Base-by-base conservation (phyloP, 2,329 filamentous ascomycete genomes). In the Dichotomopilus funicola region DNA sequence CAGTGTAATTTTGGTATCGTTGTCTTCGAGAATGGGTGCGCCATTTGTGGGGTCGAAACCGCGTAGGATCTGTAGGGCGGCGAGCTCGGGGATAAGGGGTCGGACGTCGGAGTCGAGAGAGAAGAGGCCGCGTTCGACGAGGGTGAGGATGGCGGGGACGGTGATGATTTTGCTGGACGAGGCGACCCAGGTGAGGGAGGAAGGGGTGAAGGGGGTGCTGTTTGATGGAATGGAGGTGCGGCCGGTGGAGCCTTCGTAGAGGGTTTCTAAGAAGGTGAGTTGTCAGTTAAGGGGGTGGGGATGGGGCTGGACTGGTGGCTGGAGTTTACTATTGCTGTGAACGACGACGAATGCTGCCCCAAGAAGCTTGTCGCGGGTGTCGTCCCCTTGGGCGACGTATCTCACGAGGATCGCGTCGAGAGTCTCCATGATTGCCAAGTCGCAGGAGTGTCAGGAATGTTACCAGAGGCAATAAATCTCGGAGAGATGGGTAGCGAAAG, bases 81-180 rank as follows among this genome's bases (percentile, higher is more conserved):
- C 65, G 5, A 76, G 66, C 55, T 71, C 69, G 1, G 71, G 71
- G 0, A 74, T 56, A 0, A 68, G 43, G 0, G 57, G 47, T 1
- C 71, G 67, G 34, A 73, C 46, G 45, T 76, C 71, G 5, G 67
- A 67, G 40, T 76, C 73, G 1, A 76, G 66, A 0, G 42, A 55
- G 31, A 75, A 49, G 4, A 60, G 54, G 4, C 66, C 68, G 4
- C 59, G 60, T 59, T 76, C 71, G 9, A 75, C 70, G 45, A 74
- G 65, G 51, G 74, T 72, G 64, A 77, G 66, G 19, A 75, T 36
- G 49, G 64, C 65, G 0, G 67, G 68, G 4, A 65, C 61, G 0
- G 73, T 73, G 46, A 72, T 59, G 12, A 76, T 64, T 62, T 77
- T 76, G 55, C 72, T 75, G 61, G 74, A 54, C n/a, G 73, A 76